Evolutionary conservation across 2,329 filamentous ascomycete genomes (phyloP).

Genomic region (Hyphodiscus sp.): DNA sequence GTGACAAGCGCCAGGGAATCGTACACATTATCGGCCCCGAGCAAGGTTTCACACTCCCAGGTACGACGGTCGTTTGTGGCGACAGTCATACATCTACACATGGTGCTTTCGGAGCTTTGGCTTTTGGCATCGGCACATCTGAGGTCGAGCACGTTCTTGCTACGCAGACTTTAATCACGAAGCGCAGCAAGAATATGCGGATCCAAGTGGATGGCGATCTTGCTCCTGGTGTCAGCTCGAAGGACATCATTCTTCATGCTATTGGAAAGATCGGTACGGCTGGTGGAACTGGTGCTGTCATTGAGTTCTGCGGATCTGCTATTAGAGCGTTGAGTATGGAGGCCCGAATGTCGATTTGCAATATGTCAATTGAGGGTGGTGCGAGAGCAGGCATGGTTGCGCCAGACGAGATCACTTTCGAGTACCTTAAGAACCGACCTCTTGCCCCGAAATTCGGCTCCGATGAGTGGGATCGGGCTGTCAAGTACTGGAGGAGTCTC

Average conservation of each 20-base stretch:
- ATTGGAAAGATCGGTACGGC: slow-evolving; percentile 94
- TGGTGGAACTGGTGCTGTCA: slow-evolving; percentile 88
- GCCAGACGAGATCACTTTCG: slow-evolving; percentile 87
- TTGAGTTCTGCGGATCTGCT: slow-evolving; percentile 94
- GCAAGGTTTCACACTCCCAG: slow-evolving; percentile 96
- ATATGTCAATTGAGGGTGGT: slow-evolving; percentile 97
- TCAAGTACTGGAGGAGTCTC: slow-evolving; percentile 80
- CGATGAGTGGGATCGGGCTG: slow-evolving; percentile 82
- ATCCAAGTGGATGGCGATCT: slow-evolving; percentile 91
- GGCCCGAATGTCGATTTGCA: slow-evolving; percentile 98
- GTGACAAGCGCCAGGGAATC: slow-evolving; percentile 94
- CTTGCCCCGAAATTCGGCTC: slow-evolving; percentile 80
- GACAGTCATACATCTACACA: slow-evolving; percentile 98
- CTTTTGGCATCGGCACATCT: slow-evolving; percentile 95
- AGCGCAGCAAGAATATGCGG: slow-evolving; percentile 97
- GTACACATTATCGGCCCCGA: slow-evolving; percentile 98
- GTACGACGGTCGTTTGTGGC: slow-evolving; percentile 93
- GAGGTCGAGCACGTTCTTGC: slow-evolving; percentile 98
- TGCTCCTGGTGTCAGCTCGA: slow-evolving; percentile 85
- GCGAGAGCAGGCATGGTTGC: slow-evolving; percentile 96
- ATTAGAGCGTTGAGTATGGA: slow-evolving; percentile 90
- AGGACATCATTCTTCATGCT: slow-evolving; percentile 87
- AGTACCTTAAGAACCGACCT: slow-evolving; percentile 88
- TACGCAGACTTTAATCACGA: slow-evolving; percentile 90
- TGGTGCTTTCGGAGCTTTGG: slow-evolving; percentile 89